Conservation (phyloP, 2,329 filamentous ascomycete species). For the Colletotrichum gigasporum region DNA sequence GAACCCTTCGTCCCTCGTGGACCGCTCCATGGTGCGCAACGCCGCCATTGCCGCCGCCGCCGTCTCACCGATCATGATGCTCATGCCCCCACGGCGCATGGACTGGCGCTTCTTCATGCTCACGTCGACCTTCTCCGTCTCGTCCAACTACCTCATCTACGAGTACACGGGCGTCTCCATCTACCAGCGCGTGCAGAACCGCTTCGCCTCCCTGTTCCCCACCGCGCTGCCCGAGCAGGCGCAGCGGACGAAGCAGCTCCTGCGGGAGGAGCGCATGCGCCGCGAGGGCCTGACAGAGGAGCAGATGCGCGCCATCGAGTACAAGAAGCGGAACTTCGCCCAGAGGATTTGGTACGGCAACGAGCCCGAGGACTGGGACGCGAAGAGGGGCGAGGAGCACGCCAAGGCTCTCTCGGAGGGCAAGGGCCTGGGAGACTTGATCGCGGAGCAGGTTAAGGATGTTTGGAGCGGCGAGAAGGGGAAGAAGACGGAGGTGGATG, state of each 20-base stretch:
- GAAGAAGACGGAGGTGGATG: constrained; percentile 40
- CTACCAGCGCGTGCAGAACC: constrained; percentile 54
- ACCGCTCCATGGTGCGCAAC: constrained; percentile 54
- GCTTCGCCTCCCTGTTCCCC: constrained; percentile 55
- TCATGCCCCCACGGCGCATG: constrained; percentile 61
- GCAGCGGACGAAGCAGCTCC: constrained; percentile 52
- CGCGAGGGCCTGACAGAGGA: constrained; percentile 33
- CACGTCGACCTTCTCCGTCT: constrained; percentile 58
- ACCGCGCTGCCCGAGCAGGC: constrained; percentile 67
- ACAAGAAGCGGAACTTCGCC: constrained; percentile 42
- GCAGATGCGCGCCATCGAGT: constrained; percentile 38
- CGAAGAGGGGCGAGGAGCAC: constrained; percentile 61
- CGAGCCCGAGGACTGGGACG: constrained; percentile 63
- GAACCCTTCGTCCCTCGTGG: neutral
- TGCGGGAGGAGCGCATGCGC: constrained; percentile 48
- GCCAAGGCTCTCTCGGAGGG: constrained; percentile 63
- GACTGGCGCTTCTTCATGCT: constrained; percentile 62
- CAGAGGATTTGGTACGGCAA: constrained; percentile 67
- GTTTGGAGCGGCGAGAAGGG: constrained; percentile 51
- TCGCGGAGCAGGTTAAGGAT: constrained; percentile 65
- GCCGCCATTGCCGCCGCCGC: constrained; percentile 58
- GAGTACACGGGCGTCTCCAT: constrained; percentile 67
- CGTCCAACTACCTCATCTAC: constrained; percentile 63
- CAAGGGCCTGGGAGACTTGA: constrained; percentile 64
- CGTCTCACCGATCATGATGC: constrained; percentile 56